Conservation (phyloP, 345 rosid genomes). For the Euphorbia lathyris region DNA sequence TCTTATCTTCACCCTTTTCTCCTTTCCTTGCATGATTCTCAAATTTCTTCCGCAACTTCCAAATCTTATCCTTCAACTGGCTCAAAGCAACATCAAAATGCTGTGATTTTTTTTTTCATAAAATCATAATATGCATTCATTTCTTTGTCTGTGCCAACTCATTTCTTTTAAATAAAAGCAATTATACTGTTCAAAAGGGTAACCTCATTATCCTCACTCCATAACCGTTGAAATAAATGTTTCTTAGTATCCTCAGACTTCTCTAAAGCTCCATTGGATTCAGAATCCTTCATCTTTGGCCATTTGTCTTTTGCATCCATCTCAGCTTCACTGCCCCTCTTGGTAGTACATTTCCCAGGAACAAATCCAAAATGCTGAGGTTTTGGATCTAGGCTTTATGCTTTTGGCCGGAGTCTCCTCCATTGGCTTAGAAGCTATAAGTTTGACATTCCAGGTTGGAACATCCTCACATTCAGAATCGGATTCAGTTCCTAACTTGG, state of each 20-base stretch:
- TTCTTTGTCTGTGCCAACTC: conserved; percentile 33
- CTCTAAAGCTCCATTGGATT: background rate
- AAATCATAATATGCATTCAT: conserved; percentile 37
- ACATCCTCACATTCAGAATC: background rate
- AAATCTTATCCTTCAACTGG: conserved; percentile 44
- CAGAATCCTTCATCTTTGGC: conserved; percentile 23
- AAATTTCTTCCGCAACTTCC: conserved; percentile 38
- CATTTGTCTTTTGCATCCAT: conserved; percentile 4
- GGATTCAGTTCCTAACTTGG: background rate
- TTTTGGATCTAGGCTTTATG: conserved; percentile 2
- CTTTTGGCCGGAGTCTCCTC: background rate
- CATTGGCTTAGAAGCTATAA: conserved; percentile 14
- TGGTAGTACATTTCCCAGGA: background rate
- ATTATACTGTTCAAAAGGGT: conserved; percentile 40
- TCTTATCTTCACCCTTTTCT: conserved; percentile 19
- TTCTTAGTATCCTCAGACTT: conserved; percentile 36
- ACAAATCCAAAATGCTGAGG: background rate
- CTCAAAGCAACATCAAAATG: conserved; percentile 30
- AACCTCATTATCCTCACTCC: conserved; percentile 52
- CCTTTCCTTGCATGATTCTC: conserved; percentile 21
- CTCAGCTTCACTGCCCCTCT: conserved; percentile 9
- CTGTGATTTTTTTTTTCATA: conserved; percentile 40
- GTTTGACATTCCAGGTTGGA: background rate
- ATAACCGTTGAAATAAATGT: conserved; percentile 42
- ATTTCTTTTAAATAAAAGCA: conserved; percentile 32